A percentile compares a stretch with the other conserved stretches of the same genome.
These are phyloP conservation scores for Naematelia aurantialba DNA, from an alignment of 768 basidiomycete species.

Conservation along the genomic window DNA sequence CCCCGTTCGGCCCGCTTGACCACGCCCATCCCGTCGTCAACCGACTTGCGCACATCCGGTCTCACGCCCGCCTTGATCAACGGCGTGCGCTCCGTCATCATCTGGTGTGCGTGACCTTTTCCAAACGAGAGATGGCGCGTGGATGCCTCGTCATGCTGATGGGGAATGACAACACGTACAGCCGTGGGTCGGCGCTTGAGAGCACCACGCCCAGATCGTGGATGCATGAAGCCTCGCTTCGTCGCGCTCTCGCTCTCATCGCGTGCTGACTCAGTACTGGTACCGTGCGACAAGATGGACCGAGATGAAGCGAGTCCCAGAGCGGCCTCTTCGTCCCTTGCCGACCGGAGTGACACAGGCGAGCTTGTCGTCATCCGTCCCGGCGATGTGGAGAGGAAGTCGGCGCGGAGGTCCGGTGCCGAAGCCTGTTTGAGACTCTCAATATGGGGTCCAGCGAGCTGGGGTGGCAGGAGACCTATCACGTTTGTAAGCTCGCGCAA, in stretches of 20 bases:
- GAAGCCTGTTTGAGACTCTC: slow-evolving; percentile 12
- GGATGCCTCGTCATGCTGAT: slow-evolving; percentile 2
- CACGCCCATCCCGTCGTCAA: slow-evolving; percentile 33
- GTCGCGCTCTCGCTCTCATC: background rate
- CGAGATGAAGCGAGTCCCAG: background rate
- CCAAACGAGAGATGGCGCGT: background rate
- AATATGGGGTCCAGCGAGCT: slow-evolving; percentile 23
- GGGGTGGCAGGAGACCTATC: slow-evolving; percentile 62
- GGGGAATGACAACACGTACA: slow-evolving; percentile 24
- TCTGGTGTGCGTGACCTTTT: background rate
- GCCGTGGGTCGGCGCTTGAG: slow-evolving; percentile 37
- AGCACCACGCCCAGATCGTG: background rate
- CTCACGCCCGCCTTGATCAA: slow-evolving; percentile 44
- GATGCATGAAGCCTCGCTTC: background rate
- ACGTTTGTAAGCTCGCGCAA: background rate
- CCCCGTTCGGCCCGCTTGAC: slow-evolving; percentile 58
- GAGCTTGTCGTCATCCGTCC: background rate
- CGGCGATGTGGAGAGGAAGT: slow-evolving; percentile 2
- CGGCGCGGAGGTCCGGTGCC: background rate
- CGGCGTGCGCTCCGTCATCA: slow-evolving; percentile 30
- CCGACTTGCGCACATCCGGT: slow-evolving; percentile 28
- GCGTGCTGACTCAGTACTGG: background rate
- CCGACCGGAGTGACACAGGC: background rate
- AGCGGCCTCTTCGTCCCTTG: background rate
- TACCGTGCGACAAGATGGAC: background rate